These are phyloP conservation scores for Piloderma croceum DNA, from an alignment of 768 basidiomycete species.

Conservation along the genomic window DNA sequence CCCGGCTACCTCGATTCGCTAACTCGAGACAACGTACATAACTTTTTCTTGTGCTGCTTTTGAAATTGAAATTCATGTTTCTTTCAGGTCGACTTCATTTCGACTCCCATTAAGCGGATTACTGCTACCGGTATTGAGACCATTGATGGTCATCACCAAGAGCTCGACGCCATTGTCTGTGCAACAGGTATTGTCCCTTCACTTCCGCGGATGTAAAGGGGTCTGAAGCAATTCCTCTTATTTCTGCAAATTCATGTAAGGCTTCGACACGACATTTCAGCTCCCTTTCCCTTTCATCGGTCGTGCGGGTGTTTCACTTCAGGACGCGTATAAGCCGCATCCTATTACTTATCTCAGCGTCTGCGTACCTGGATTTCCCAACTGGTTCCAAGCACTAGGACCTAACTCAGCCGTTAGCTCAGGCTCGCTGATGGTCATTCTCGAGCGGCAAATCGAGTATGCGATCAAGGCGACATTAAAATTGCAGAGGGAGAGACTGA, in stretches of 20 bases:
- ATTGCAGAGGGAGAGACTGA: constrained; percentile 56
- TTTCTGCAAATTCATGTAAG: constrained; percentile 21
- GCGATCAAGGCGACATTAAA: constrained; percentile 50
- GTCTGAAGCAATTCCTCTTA: not conserved
- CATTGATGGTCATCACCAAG: constrained; percentile 45
- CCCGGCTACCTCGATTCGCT: constrained; percentile 65
- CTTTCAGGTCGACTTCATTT: constrained; percentile 46
- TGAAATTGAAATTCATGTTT: not conserved
- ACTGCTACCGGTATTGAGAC: constrained; percentile 53
- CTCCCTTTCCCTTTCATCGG: constrained; percentile 50
- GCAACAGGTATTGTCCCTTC: constrained; percentile 43
- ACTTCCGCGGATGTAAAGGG: constrained; percentile 1
- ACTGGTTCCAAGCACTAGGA: constrained; percentile 54
- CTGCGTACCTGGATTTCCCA: constrained; percentile 62
- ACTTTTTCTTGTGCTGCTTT: not conserved
- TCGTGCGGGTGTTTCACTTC: constrained; percentile 45
- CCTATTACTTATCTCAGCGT: constrained; percentile 55
- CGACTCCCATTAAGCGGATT: constrained; percentile 45
- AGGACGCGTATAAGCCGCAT: constrained; percentile 49
- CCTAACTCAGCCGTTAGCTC: constrained; percentile 53
- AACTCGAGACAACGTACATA: constrained; percentile 51
- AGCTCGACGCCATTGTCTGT: constrained; percentile 56
- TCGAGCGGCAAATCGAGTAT: constrained; percentile 56
- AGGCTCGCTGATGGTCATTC: constrained; percentile 48
- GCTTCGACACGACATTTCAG: constrained; percentile 47